These are phyloP conservation scores for Talaromyces ruber DNA, from an alignment of 495 filamentous ascomycete genomes.

Conservation along the genomic window DNA sequence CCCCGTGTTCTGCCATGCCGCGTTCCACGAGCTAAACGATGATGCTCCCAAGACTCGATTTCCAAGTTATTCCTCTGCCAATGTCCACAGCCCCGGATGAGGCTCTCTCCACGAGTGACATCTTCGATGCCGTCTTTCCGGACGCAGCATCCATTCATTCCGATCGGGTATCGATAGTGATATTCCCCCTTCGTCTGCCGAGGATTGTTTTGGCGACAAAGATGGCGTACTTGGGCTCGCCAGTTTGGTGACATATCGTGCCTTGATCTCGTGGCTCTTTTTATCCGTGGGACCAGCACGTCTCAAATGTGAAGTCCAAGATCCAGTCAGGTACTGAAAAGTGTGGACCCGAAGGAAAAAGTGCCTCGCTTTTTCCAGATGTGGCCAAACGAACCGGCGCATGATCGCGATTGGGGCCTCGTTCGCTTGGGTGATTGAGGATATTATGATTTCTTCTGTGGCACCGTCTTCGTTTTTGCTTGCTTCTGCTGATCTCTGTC, in stretches of 20 bases:
- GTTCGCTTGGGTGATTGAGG: conserved; percentile 9
- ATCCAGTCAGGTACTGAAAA: not conserved
- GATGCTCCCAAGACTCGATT: not conserved
- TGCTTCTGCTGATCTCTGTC: not conserved
- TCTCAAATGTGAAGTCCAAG: not conserved
- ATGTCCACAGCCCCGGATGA: conserved; percentile 29
- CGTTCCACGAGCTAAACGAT: not conserved
- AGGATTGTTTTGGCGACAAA: not conserved
- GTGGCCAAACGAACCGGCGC: conserved; percentile 28
- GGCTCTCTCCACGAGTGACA: conserved; percentile 37
- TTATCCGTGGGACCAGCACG: not conserved
- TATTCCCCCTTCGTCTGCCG: not conserved
- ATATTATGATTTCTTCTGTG: conserved; percentile 6
- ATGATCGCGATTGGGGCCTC: conserved; percentile 10
- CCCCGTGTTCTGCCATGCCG: not conserved
- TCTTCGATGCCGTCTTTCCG: conserved; percentile 25
- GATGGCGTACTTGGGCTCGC: not conserved
- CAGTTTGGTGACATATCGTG: not conserved
- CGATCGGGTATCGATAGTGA: not conserved
- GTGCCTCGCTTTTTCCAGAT: conserved; percentile 25
- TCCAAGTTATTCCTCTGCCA: conserved; percentile 21
- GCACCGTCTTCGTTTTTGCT: not conserved
- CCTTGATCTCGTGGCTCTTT: not conserved
- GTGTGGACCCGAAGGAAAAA: not conserved
- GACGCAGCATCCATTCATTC: conserved; percentile 2